Conservation (phyloP, 768 basidiomycete genomes). For the Rhodocollybia butyracea region DNA sequence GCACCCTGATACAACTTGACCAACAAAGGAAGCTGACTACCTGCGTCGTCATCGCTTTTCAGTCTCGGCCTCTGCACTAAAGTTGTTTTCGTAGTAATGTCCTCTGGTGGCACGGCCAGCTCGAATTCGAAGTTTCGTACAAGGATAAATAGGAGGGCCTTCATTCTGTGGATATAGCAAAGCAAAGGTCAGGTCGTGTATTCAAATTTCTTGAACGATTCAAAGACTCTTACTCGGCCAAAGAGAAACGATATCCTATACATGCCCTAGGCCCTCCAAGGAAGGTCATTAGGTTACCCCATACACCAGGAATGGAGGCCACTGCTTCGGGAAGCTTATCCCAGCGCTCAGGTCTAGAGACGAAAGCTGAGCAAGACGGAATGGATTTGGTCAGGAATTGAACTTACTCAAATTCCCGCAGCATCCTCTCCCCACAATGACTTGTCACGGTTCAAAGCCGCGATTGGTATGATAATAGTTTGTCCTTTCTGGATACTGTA, state of each 20-base stretch:
- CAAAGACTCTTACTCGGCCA: conserved; percentile 44
- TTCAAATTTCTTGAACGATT: neutral
- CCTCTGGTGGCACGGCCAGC: conserved; percentile 44
- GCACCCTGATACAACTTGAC: conserved; percentile 8
- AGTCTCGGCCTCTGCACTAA: conserved; percentile 17
- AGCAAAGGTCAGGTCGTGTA: neutral
- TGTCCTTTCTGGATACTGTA: conserved; percentile 43
- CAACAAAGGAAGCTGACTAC: conserved; percentile 24
- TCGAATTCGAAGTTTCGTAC: conserved; percentile 50
- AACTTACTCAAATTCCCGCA: conserved; percentile 51
- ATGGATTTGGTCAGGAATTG: neutral
- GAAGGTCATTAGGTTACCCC: conserved; percentile 59
- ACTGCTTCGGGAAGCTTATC: conserved; percentile 37
- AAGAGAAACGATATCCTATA: conserved; percentile 64
- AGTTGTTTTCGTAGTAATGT: conserved; percentile 34
- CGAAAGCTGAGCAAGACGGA: neutral
- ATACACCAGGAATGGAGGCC: conserved; percentile 53
- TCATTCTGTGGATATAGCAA: conserved; percentile 24
- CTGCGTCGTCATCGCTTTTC: conserved; percentile 18
- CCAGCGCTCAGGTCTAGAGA: conserved; percentile 64
- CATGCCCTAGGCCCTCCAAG: conserved; percentile 63
- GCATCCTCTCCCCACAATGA: conserved; percentile 65
- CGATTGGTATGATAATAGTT: conserved; percentile 46
- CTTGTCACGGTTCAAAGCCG: conserved; percentile 47
- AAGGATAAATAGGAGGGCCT: conserved; percentile 45